Percentiles rank a stretch among this genome's conserved stretches.
These are phyloP conservation scores for Nematocida sp. DNA, from an alignment of 371 early-diverging fungal genomes.

Conservation along the genomic window DNA sequence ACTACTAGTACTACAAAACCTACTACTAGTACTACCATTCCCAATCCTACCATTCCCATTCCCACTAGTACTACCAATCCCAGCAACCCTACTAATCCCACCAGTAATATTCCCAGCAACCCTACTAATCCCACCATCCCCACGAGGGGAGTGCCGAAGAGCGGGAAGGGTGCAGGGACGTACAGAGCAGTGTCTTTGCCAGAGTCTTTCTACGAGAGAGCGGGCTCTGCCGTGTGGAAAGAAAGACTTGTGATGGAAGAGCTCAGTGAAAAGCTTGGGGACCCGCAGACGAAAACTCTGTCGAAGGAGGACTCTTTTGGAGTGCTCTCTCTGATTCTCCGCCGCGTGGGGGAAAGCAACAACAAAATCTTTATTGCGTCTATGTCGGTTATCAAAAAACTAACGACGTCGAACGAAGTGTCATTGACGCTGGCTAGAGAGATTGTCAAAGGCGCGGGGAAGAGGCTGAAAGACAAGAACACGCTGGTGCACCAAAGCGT, in stretches of 20 bases:
- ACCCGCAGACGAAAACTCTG: not conserved
- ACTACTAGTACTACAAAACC: not conserved
- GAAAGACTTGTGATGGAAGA: constrained; percentile 47
- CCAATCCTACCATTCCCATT: not conserved
- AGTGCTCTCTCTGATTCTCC: not conserved
- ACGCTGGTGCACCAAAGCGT: constrained; percentile 30
- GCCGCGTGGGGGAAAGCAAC: constrained; percentile 20
- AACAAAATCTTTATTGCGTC: constrained; percentile 42
- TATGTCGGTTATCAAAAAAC: constrained; percentile 16
- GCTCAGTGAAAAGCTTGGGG: constrained; percentile 31
- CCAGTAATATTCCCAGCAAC: not conserved
- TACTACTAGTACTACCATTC: not conserved
- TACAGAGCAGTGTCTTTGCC: not conserved
- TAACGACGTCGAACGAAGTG: not conserved
- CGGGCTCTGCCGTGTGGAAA: constrained; percentile 32
- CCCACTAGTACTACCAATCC: not conserved
- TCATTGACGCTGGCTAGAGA: not conserved
- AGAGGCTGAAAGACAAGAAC: constrained; percentile 49
- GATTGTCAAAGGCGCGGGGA: constrained; percentile 1
- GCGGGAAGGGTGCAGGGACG: not conserved
- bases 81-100: not conserved
- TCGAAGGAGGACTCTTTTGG: constrained; percentile 9
- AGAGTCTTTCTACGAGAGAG: not conserved
- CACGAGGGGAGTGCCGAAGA: not conserved
- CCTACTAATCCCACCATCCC: not conserved